Evolutionary conservation across 768 basidiomycete genomes (phyloP).

Genomic region (Gloeopeniophorella convolvens): DNA sequence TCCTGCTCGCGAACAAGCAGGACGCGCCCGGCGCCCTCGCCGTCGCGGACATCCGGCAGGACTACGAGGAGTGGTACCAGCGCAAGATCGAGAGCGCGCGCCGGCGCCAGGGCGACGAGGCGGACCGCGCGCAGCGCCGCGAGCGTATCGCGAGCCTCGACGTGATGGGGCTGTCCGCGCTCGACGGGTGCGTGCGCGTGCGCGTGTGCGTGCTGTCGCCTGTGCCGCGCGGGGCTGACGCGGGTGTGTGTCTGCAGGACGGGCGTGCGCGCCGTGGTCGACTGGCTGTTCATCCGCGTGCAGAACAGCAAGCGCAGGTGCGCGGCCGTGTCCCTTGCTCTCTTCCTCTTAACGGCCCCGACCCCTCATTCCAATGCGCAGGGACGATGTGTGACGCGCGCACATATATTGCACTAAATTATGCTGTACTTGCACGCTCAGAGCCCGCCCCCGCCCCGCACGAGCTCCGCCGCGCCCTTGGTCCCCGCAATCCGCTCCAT

Average conservation of each 20-base stretch:
- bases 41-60: slow-evolving; percentile 84
- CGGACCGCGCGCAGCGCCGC: slow-evolving; percentile 26
- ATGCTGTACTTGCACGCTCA: too few species aligned
- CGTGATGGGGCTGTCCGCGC: slow-evolving; percentile 80
- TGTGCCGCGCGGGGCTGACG: neutral
- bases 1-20: slow-evolving; percentile 96
- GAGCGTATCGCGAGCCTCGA: slow-evolving; percentile 45
- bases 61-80: slow-evolving; percentile 84
- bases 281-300: slow-evolving; percentile 92
- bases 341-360: neutral
- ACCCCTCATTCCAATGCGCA: neutral
- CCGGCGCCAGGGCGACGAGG: slow-evolving; percentile 35
- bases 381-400: slow-evolving; percentile 11
- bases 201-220: neutral
- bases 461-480: slow-evolving; percentile 28
- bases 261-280: slow-evolving; percentile 82
- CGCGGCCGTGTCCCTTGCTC: neutral
- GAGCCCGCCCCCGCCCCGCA: slow-evolving; percentile 14
- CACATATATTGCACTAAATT: too few species aligned
- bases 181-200: slow-evolving; percentile 66
- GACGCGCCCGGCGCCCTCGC: slow-evolving; percentile 75
- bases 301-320: slow-evolving; percentile 76
- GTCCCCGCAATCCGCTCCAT: slow-evolving; percentile 78
- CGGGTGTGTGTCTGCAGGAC: slow-evolving; percentile 42
- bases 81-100: slow-evolving; percentile 64